phyloP scores from a whole-genome alignment of 495 filamentous ascomycete genomes.

The Aspergillus biplanus region DNA sequence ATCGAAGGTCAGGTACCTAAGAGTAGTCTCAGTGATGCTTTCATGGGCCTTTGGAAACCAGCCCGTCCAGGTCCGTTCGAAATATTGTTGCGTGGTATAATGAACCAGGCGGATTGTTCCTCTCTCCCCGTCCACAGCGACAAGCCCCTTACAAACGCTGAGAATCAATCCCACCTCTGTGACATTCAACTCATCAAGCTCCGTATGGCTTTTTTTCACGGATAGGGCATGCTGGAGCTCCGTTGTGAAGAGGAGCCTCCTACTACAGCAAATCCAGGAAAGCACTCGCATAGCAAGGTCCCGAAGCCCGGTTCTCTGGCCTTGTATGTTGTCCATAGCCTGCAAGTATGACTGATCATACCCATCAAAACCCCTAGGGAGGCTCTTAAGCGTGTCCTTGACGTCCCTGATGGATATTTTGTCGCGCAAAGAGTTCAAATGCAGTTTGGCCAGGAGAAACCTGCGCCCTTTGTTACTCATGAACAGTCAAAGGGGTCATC shows the following conservation, averaged over 20 bases:
- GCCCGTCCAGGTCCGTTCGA: slow-evolving; percentile 28
- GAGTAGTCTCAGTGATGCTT: slow-evolving; percentile 32
- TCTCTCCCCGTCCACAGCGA: slow-evolving; percentile 37
- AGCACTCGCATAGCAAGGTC: slow-evolving; percentile 33
- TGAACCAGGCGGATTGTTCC: slow-evolving; percentile 33
- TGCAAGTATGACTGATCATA: slow-evolving; percentile 36
- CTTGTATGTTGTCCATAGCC: slow-evolving; percentile 43
- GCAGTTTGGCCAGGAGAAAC: slow-evolving; percentile 47
- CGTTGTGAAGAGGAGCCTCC: slow-evolving; percentile 33
- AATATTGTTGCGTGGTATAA: slow-evolving; percentile 39
- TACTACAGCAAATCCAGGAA: slow-evolving; percentile 15
- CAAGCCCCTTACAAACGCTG: slow-evolving; percentile 39
- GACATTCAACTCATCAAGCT: neutral
- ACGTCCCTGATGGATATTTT: slow-evolving; percentile 37
- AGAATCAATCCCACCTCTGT: slow-evolving; percentile 28
- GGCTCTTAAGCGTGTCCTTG: slow-evolving; percentile 29
- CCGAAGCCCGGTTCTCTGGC: slow-evolving; percentile 29
- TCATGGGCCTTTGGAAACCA: slow-evolving; percentile 31
- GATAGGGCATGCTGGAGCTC: slow-evolving; percentile 44
- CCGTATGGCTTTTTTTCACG: slow-evolving; percentile 34
- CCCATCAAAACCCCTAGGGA: slow-evolving; percentile 32
- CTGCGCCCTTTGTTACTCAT: slow-evolving; percentile 20
- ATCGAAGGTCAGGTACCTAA: slow-evolving; percentile 34
- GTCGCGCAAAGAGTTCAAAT: slow-evolving; percentile 40
- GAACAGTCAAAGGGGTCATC: neutral